Evolutionary conservation across 371 early-diverging fungal species (phyloP).

Genomic region (Gilbertella persicaria): DNA sequence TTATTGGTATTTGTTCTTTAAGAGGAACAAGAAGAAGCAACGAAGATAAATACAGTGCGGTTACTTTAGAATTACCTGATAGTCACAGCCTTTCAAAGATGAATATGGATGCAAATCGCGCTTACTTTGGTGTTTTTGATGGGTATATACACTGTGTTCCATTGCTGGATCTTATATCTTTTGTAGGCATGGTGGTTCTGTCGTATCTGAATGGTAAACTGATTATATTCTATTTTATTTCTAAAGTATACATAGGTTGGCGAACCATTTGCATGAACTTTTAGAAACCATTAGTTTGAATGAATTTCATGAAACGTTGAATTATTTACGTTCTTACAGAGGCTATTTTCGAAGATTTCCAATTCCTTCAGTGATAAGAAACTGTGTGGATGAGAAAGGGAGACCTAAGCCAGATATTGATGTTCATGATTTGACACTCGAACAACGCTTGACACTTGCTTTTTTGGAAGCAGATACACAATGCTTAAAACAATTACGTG

Average conservation of each 20-base stretch:
- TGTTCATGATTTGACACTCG: slow-evolving; percentile 45
- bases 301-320: slow-evolving; percentile 38
- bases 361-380: slow-evolving; percentile 30
- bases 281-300: slow-evolving; percentile 42
- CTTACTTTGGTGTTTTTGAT: slow-evolving; percentile 58
- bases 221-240: background rate
- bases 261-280: slow-evolving; percentile 40
- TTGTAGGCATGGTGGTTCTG: slow-evolving; percentile 46
- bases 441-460: slow-evolving; percentile 58
- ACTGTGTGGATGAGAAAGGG: slow-evolving; percentile 29
- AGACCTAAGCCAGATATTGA: slow-evolving; percentile 6
- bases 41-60: slow-evolving; percentile 46
- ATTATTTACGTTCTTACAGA: slow-evolving; percentile 33
- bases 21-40: slow-evolving; percentile 52
- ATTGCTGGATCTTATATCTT: background rate
- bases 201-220: slow-evolving; percentile 47
- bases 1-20: slow-evolving; percentile 38
- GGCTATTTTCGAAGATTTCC: slow-evolving; percentile 50
- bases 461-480: slow-evolving; percentile 55
- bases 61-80: slow-evolving; percentile 37
- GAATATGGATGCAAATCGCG: slow-evolving; percentile 38
- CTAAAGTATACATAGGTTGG: slow-evolving; percentile 30
- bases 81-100: slow-evolving; percentile 13
- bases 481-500: slow-evolving; percentile 23
- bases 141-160: slow-evolving; percentile 32